phyloP scores from a whole-genome alignment of 148 eudicot species.

The Rhododendron mucronatum region DNA sequence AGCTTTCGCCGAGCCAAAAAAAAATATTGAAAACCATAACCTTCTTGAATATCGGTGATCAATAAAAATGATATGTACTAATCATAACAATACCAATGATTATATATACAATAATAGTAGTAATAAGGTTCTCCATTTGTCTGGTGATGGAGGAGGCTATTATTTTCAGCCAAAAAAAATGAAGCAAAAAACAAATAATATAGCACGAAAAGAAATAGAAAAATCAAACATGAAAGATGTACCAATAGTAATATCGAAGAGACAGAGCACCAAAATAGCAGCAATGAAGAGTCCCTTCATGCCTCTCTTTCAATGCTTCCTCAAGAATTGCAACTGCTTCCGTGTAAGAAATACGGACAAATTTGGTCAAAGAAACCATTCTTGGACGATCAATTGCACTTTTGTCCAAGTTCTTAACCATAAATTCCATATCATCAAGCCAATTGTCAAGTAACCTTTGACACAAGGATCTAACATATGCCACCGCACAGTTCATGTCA shows the following conservation, averaged over 20 bases:
- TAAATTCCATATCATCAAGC: conserved; percentile 90
- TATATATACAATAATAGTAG: not conserved
- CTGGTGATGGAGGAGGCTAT: no score
- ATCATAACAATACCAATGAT: no score
- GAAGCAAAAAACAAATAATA: not conserved
- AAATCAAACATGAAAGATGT: not conserved
- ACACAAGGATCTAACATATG: conserved; percentile 72
- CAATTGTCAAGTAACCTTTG: conserved; percentile 89
- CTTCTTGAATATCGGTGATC: no score
- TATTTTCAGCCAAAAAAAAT: no score
- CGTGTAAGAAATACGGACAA: conserved; percentile 73
- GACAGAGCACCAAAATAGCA: not conserved
- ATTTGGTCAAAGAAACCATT: conserved; percentile 72
- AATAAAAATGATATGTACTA: no score
- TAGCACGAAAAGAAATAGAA: not conserved
- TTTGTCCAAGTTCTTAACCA: conserved; percentile 70
- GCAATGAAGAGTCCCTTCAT: conserved; percentile 24
- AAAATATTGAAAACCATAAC: no score
- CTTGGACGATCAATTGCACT: conserved; percentile 66
- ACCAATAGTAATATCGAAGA: not conserved
- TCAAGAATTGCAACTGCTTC: conserved; percentile 67
- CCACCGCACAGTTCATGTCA: conserved; percentile 96
- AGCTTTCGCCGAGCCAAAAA: no score
- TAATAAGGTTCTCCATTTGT: no score
- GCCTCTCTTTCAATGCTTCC: conserved; percentile 53